phyloP scores from a whole-genome alignment of 2,329 filamentous ascomycete species.

The Periconia sp. region DNA sequence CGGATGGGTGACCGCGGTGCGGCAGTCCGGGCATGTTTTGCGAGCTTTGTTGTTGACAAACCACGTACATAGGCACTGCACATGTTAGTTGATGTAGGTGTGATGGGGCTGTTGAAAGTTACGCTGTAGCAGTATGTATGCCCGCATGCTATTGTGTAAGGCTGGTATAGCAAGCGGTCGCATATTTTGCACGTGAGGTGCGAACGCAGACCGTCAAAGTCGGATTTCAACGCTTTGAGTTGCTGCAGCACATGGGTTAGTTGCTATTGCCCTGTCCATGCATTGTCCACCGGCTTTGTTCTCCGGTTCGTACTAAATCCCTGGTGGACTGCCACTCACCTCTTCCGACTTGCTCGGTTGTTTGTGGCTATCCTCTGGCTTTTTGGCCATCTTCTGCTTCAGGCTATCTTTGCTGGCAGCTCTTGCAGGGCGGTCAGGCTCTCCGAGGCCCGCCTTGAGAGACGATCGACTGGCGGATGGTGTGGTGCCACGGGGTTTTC shows the following conservation, averaged over 20 bases:
- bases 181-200: conserved; percentile 70
- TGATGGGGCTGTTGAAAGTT: conserved; percentile 26
- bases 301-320: neutral
- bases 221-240: conserved; percentile 44
- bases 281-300: conserved; percentile 2
- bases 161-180: conserved; percentile 68
- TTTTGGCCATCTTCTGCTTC: conserved; percentile 40
- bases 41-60: conserved; percentile 56
- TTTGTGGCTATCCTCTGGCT: conserved; percentile 28
- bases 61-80: conserved; percentile 60
- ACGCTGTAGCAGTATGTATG: conserved; percentile 73
- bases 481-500: conserved; percentile 26
- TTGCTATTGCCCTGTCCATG: conserved; percentile 7
- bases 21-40: conserved; percentile 71
- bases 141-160: conserved; percentile 67
- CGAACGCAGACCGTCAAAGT: conserved; percentile 63
- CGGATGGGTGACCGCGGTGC: conserved; percentile 58
- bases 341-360: conserved; percentile 38
- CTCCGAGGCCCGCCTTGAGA: conserved; percentile 23
- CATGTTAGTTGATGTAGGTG: conserved; percentile 19
- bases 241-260: conserved; percentile 36
- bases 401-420: conserved; percentile 44
- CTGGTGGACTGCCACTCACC: conserved; percentile 15
- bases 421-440: conserved; percentile 31
- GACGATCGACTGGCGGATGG: conserved; percentile 31